Evolutionary conservation across 2,329 filamentous ascomycete species (phyloP).

Genomic region (Ceratocystis colombiana): DNA sequence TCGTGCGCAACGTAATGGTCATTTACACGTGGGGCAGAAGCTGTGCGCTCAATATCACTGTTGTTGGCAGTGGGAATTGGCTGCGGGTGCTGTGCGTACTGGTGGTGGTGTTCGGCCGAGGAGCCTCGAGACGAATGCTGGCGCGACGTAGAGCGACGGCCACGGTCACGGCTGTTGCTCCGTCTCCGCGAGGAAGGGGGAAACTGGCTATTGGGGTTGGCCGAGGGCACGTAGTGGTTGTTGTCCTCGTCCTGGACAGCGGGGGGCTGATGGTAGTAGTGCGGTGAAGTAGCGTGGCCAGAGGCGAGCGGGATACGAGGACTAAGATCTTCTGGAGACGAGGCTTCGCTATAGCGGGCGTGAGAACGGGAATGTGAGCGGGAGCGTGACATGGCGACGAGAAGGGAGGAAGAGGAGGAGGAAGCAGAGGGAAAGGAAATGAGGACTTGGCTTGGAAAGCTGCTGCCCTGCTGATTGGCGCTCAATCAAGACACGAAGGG

Average conservation of each 20-base stretch:
- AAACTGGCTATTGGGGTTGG: background rate
- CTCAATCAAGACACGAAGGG: no score
- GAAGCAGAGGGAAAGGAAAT: background rate
- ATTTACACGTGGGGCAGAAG: background rate
- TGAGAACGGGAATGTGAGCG: slow-evolving; percentile 3
- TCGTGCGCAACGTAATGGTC: background rate
- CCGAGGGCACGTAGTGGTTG: background rate
- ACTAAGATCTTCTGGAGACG: slow-evolving; percentile 4
- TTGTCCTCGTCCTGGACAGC: background rate
- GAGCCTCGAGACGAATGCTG: background rate
- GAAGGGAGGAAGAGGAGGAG: background rate
- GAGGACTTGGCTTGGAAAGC: no score
- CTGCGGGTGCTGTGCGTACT: background rate
- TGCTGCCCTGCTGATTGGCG: no score
- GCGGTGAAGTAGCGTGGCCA: background rate
- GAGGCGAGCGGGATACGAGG: background rate
- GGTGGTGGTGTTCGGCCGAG: background rate
- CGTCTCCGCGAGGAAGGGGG: slow-evolving; percentile 1
- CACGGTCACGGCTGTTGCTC: background rate
- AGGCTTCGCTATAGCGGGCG: background rate
- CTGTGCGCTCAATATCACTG: background rate
- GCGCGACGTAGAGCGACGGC: background rate
- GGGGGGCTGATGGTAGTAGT: slow-evolving; percentile 4
- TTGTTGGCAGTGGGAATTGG: background rate
- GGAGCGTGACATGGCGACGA: slow-evolving; percentile 5